Evolutionary conservation across 495 filamentous ascomycete species (phyloP).

Genomic region (Echria macrotheca): DNA sequence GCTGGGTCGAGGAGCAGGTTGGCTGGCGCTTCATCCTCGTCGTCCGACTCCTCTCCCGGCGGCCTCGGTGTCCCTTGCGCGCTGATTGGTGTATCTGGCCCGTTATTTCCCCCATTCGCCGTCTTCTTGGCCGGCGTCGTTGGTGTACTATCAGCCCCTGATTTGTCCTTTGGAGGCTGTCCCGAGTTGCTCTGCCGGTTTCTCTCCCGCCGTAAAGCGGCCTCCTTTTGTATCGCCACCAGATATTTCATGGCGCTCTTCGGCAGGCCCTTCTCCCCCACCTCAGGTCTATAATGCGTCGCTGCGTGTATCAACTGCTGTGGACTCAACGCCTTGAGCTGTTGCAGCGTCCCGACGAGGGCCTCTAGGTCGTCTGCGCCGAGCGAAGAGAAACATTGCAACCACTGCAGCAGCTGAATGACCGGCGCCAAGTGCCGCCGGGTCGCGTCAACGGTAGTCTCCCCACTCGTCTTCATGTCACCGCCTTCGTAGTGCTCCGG

Average conservation of each 20-base stretch:
- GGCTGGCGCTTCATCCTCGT: conserved; percentile 58
- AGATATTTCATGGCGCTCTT: conserved; percentile 86
- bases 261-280: conserved; percentile 85
- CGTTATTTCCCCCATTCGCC: conserved; percentile 24
- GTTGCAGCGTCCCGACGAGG: conserved; percentile 76
- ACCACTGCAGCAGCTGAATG: conserved; percentile 94
- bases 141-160: conserved; percentile 24
- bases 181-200: conserved; percentile 23
- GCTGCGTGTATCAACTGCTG: conserved; percentile 89
- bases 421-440: conserved; percentile 80
- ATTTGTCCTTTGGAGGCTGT: conserved; percentile 26
- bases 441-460: conserved; percentile 76
- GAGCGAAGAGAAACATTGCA: conserved; percentile 94
- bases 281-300: conserved; percentile 89
- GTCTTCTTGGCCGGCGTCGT: conserved; percentile 35
- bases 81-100: conserved; percentile 8
- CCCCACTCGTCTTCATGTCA: conserved; percentile 78
- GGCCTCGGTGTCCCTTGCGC: conserved; percentile 14
- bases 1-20: conserved; percentile 80
- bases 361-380: conserved; percentile 82
- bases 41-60: conserved; percentile 34
- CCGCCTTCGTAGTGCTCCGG: conserved; percentile 95
- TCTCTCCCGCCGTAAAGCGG: conserved; percentile 49
- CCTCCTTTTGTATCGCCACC: conserved; percentile 69
- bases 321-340: conserved; percentile 75